Evolutionary conservation across 495 filamentous ascomycete species (phyloP).

Genomic region (Aspergillus bridgeri): DNA sequence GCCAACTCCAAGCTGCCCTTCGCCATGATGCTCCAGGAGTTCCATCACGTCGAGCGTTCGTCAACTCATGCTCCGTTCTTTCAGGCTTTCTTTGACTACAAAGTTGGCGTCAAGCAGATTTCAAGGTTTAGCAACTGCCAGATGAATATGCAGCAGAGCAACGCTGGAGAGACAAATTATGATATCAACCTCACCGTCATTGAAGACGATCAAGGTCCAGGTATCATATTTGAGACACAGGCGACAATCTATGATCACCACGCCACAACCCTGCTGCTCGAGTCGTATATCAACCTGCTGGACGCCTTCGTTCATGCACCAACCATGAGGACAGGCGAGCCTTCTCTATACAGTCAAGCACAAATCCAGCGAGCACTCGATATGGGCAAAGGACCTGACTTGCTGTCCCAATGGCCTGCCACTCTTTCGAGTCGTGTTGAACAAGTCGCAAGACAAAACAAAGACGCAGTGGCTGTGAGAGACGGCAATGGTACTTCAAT

Average conservation of each 20-base stretch:
- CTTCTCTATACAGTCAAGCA: too few species aligned
- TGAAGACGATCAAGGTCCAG: conserved; percentile 3
- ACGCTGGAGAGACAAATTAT: conserved; percentile 20
- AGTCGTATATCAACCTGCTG: too few species aligned
- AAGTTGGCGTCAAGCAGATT: conserved; percentile 12
- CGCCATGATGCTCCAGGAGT: conserved; percentile 30
- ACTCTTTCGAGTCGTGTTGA: conserved; percentile 1
- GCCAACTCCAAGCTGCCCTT: conserved; percentile 33
- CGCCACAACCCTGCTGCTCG: too few species aligned
- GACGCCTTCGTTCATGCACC: too few species aligned
- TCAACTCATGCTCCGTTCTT: conserved; percentile 27
- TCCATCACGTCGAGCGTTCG: conserved; percentile 21
- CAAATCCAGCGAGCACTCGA: too few species aligned
- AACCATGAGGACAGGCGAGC: too few species aligned
- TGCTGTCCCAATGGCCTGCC: background rate
- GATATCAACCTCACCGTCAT: conserved; percentile 28
- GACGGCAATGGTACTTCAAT: conserved; percentile 1
- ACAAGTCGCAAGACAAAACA: background rate
- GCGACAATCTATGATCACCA: background rate
- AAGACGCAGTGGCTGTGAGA: background rate
- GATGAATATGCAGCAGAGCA: conserved; percentile 8
- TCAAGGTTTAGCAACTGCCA: conserved; percentile 15
- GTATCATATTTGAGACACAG: background rate
- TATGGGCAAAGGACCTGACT: too few species aligned
- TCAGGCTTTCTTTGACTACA: conserved; percentile 34